These are phyloP conservation scores for Phytophthora vignae DNA, from an alignment of 352 stramenopile genomes.

Conservation along the genomic window DNA sequence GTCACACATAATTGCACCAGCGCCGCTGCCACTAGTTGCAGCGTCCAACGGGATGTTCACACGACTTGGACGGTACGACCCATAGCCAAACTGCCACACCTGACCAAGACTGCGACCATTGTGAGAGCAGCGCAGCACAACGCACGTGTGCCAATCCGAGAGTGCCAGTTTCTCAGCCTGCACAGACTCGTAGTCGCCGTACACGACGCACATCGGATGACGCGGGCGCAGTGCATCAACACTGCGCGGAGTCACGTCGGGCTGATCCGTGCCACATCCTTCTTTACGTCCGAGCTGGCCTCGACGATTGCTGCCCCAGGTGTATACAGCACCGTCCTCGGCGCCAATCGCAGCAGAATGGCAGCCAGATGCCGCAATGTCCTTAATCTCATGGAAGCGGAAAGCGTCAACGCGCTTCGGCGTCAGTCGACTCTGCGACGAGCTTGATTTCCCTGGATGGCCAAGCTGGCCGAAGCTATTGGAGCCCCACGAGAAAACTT, in stretches of 20 bases:
- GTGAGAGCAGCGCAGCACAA: slow-evolving; percentile 64
- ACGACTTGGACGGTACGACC: slow-evolving; percentile 70
- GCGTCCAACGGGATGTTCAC: slow-evolving; percentile 59
- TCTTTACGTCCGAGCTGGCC: slow-evolving; percentile 85
- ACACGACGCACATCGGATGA: slow-evolving; percentile 67
- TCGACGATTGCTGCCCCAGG: slow-evolving; percentile 84
- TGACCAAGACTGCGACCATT: slow-evolving; percentile 69
- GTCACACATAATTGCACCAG: slow-evolving; percentile 53
- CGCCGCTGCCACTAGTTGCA: background rate
- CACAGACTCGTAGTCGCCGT: slow-evolving; percentile 61
- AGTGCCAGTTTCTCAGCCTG: slow-evolving; percentile 60
- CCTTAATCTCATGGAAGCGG: slow-evolving; percentile 52
- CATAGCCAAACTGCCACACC: slow-evolving; percentile 85
- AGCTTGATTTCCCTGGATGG: slow-evolving; percentile 64
- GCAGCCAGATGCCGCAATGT: slow-evolving; percentile 76
- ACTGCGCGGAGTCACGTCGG: slow-evolving; percentile 56
- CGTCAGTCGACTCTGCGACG: slow-evolving; percentile 61
- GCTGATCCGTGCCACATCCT: slow-evolving; percentile 72
- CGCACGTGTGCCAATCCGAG: slow-evolving; percentile 78
- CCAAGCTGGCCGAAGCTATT: slow-evolving; percentile 86
- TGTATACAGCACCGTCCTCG: slow-evolving; percentile 61
- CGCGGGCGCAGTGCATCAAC: slow-evolving; percentile 67
- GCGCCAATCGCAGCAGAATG: slow-evolving; percentile 76
- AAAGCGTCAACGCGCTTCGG: slow-evolving; percentile 83
- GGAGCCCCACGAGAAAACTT: slow-evolving; percentile 87